These are phyloP conservation scores for Phlyctochytrium bullatum DNA, from an alignment of 192 early-diverging fungal genomes.

Conservation along the genomic window DNA sequence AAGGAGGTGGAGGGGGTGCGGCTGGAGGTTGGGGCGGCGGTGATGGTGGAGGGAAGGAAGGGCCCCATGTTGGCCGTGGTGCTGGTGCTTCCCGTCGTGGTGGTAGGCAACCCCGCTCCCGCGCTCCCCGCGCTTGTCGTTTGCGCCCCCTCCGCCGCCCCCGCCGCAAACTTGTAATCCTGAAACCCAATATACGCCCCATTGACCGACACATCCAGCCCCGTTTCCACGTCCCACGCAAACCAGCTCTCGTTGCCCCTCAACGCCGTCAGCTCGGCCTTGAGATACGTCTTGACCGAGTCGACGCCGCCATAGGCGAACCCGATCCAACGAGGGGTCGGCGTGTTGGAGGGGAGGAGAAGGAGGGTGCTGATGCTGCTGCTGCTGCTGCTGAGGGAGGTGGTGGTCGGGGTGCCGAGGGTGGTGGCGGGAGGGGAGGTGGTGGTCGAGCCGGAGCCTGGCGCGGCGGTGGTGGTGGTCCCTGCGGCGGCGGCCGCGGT, in stretches of 20 bases:
- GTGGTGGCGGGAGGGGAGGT: too few species aligned
- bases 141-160: too few species aligned
- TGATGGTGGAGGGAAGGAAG: not conserved
- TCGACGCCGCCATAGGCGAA: not conserved
- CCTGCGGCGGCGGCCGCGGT: too few species aligned
- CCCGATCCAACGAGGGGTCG: not conserved
- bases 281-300: not conserved
- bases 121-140: too few species aligned
- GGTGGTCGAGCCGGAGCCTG: too few species aligned
- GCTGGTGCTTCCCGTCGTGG: not conserved
- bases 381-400: too few species aligned
- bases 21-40: not conserved
- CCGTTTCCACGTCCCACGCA: conserved; percentile 1
- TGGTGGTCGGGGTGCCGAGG: too few species aligned
- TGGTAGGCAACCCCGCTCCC: not conserved
- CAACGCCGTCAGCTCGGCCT: not conserved
- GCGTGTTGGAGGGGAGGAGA: too few species aligned
- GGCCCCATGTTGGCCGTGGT: not conserved
- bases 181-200: not conserved
- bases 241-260: not conserved
- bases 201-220: not conserved
- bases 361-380: too few species aligned
- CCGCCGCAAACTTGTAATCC: not conserved
- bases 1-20: not conserved
- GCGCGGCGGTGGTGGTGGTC: not conserved